Percentiles rank a stretch among this genome's conserved stretches.
Evolutionary conservation across 2,329 filamentous ascomycete genomes (phyloP).

Genomic region (Tricladium varicosporioides): DNA sequence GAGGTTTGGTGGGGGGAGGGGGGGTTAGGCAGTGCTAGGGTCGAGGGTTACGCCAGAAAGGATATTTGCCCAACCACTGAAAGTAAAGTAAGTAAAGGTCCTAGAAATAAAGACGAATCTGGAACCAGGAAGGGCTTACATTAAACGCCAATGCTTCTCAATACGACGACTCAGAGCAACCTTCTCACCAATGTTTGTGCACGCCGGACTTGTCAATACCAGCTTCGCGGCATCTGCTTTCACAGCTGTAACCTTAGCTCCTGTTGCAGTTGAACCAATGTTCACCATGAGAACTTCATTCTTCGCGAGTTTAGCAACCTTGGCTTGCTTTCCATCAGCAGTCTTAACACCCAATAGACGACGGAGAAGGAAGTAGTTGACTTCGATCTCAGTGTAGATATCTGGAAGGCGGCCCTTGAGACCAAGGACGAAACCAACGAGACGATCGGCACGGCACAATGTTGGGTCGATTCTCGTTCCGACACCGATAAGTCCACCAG

Average conservation of each 20-base stretch:
- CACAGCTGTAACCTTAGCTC: constrained; percentile 94
- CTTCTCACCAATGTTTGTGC: constrained; percentile 97
- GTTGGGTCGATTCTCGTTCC: constrained; percentile 97
- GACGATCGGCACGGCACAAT: constrained; percentile 96
- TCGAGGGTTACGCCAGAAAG: constrained; percentile 35
- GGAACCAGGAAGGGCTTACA: constrained; percentile 36
- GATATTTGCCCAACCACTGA: constrained; percentile 70
- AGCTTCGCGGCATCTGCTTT: constrained; percentile 98
- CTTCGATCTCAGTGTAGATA: constrained; percentile 97
- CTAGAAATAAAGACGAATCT: neutral
- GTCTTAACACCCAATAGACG: constrained; percentile 95
- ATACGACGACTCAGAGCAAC: constrained; percentile 94
- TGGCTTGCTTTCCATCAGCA: constrained; percentile 97
- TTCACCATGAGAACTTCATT: constrained; percentile 99
- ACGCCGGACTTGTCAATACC: constrained; percentile 87
- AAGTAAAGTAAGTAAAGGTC: neutral
- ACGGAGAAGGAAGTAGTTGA: constrained; percentile 98
- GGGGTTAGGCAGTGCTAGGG: constrained; percentile 30
- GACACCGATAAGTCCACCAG: constrained; percentile 96
- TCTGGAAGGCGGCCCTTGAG: constrained; percentile 90
- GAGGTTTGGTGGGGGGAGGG: constrained; percentile 9
- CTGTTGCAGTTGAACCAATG: constrained; percentile 95
- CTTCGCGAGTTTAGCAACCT: constrained; percentile 97
- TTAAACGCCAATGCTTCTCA: constrained; percentile 98
- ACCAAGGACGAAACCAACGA: constrained; percentile 96